Conservation (phyloP, 441 rosid genomes). For the Populus hybrid region DNA sequence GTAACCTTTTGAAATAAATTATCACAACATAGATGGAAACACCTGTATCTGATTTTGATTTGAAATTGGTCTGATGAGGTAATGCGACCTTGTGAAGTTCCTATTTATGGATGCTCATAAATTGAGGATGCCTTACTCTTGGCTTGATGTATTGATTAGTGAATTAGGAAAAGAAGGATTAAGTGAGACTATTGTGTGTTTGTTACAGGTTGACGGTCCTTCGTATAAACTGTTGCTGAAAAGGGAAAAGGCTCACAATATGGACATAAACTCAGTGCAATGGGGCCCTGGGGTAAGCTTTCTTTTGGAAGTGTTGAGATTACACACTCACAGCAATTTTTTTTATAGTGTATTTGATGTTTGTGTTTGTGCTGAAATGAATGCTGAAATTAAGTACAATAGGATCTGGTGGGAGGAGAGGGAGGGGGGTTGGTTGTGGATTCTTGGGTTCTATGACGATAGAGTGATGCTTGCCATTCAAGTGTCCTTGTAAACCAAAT, state of each 20-base stretch:
- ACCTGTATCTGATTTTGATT: too few relatives aligned
- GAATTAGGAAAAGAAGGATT: neutral
- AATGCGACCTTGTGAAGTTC: too few relatives aligned
- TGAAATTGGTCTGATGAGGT: too few relatives aligned
- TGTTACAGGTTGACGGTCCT: slow-evolving; percentile 58
- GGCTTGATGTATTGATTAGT: neutral
- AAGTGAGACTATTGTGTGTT: slow-evolving; percentile 14
- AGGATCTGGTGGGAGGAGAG: neutral
- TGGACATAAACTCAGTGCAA: slow-evolving; percentile 82
- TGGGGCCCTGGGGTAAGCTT: slow-evolving; percentile 77
- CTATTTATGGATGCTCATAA: too few relatives aligned
- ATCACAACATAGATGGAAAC: too few relatives aligned
- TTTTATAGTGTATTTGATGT: neutral
- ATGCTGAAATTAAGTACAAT: too few relatives aligned
- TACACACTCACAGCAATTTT: neutral
- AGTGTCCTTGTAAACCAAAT: too few relatives aligned
- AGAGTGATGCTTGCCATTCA: neutral
- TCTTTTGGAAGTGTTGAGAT: slow-evolving; percentile 10
- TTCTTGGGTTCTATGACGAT: neutral
- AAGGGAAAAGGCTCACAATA: slow-evolving; percentile 86
- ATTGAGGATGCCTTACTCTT: too few relatives aligned
- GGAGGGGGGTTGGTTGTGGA: neutral
- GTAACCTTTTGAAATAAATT: too few relatives aligned
- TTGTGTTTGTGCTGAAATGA: too few relatives aligned
- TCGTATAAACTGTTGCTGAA: slow-evolving; percentile 58